These are phyloP conservation scores for Lyophyllum atratum DNA, from an alignment of 768 basidiomycete genomes.

Conservation along the genomic window DNA sequence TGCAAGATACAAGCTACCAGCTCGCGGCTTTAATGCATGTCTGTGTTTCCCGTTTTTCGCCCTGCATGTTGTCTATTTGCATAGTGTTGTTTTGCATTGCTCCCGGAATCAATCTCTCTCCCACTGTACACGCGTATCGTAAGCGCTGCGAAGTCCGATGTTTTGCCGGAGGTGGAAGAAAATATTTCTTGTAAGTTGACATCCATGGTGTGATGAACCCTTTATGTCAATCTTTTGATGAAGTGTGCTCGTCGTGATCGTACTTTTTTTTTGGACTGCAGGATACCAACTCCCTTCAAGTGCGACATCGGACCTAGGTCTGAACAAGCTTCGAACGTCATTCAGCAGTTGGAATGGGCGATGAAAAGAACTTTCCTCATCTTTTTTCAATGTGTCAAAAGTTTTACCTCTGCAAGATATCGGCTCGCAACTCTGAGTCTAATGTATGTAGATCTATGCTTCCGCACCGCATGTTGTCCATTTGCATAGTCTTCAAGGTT, in stretches of 20 bases:
- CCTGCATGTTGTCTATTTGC: no score
- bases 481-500: background rate
- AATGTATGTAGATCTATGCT: background rate
- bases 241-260: constrained; percentile 3
- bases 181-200: no score
- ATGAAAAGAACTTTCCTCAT: constrained; percentile 13
- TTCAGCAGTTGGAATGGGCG: constrained; percentile 32
- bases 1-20: background rate
- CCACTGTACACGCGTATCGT: no score
- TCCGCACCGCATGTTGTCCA: no score
- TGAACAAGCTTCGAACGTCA: constrained; percentile 40
- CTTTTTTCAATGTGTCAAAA: no score
- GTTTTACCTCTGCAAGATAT: no score
- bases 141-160: no score
- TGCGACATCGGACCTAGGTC: constrained; percentile 54
- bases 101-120: background rate
- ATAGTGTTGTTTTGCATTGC: background rate
- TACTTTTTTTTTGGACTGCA: constrained; percentile 14
- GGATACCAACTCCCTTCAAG: constrained; percentile 49
- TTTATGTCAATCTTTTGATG: constrained; percentile 1
- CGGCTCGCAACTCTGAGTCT: background rate
- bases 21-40: background rate
- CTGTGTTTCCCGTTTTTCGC: background rate
- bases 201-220: no score
- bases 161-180: no score